These are phyloP conservation scores for Gossypium schwendimanii DNA, from an alignment of 441 rosid genomes.

Conservation along the genomic window DNA sequence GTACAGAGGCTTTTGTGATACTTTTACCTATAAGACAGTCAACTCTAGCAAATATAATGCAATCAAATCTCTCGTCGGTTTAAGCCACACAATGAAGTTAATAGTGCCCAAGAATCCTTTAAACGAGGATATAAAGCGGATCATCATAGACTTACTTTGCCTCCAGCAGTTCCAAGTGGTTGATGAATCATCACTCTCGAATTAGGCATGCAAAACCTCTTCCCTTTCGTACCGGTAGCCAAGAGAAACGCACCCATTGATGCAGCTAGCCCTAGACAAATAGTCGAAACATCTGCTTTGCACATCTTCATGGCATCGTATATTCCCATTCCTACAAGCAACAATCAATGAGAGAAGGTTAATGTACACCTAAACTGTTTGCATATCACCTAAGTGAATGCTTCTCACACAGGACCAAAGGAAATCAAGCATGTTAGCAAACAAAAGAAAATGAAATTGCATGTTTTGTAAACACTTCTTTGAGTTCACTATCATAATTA, in stretches of 20 bases:
- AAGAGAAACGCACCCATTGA: conserved; percentile 91
- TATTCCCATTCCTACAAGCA: conserved; percentile 67
- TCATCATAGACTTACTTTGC: conserved; percentile 43
- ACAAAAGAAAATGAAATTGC: background rate
- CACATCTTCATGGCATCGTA: conserved; percentile 91
- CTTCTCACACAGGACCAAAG: background rate
- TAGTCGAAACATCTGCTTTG: conserved; percentile 86
- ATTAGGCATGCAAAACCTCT: conserved; percentile 95
- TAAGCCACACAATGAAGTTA: background rate
- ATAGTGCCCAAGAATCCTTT: background rate
- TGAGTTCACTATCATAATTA: background rate
- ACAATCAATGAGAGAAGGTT: conserved; percentile 5
- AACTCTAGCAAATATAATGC: no score
- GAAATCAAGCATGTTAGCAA: background rate
- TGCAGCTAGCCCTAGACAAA: conserved; percentile 86
- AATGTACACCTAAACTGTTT: background rate
- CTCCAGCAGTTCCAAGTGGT: conserved; percentile 84
- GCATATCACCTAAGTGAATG: background rate
- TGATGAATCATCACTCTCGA: conserved; percentile 92
- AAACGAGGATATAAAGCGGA: background rate
- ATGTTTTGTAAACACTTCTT: background rate
- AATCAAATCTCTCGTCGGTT: no score
- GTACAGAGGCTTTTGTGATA: no score
- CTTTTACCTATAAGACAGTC: no score
- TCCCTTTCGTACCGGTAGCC: conserved; percentile 80